Base-by-base conservation (phyloP, 2,329 filamentous ascomycete species). In the Colletotrichum sp. region DNA sequence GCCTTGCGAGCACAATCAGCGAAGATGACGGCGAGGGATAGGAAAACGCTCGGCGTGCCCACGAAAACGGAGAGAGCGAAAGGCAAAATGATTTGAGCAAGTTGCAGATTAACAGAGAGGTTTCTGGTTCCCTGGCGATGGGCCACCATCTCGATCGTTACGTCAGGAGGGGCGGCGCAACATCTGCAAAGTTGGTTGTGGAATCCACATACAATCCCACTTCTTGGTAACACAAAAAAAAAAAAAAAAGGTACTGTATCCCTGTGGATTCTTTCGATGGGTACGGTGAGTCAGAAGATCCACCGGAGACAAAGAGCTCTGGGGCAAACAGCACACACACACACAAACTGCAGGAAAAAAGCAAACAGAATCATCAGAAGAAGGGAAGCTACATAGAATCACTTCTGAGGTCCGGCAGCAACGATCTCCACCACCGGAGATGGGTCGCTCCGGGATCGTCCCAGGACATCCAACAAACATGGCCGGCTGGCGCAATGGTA, bases 401-500 rank as follows among this genome's bases (percentile, higher is more conserved):
- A 32, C 16, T 13, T 63, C 12, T 24, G 63, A 21, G 21, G 3
- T 18, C 39, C 13, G 6, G 36, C 26, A 36, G 12, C 65, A 36
- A 36, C 49, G n/a, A 57, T 59, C 49, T 57, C 65, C 65, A 39
- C 49, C 44, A 8, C 34, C 15, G 13, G 21, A 70, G 18, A 70
- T 63, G 55, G 55, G 55, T 68, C 52, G 4, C 70, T 4, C 8
- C 52, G 26, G 5, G 62, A 13, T 36, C 49, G 3, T 34, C 8
- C 24, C 8, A 18, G 21, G 5, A 5, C 15, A 34, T 2, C 36
- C 12, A 13, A 32, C 28, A 7, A 10, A 10, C 16, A 30, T 18
- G 73, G 73, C 73, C 73, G 73, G 70, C 73, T 76, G 73, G 73
- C 73, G 69, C 70, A 76, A 76, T 76, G 73, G 73, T 76, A 76